Conservation (phyloP, 2,329 filamentous ascomycete species). For the Epichloe brachyelytri region DNA sequence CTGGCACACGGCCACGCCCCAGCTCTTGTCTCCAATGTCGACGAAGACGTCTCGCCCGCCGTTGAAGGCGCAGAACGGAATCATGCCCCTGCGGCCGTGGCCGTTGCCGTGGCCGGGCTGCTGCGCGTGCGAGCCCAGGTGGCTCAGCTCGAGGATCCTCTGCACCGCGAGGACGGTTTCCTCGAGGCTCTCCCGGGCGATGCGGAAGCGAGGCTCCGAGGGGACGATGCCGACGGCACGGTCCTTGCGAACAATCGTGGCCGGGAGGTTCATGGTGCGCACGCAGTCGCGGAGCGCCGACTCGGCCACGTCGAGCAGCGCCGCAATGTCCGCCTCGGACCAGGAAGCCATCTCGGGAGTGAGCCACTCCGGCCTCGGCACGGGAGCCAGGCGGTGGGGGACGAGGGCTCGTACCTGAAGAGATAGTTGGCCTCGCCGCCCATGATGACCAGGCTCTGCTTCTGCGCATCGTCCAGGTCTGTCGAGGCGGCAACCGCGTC, state of each 20-base stretch:
- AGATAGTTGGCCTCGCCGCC: conserved; percentile 95
- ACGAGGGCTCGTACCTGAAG: conserved; percentile 59
- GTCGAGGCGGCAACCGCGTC: conserved; percentile 55
- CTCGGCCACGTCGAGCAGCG: conserved; percentile 83
- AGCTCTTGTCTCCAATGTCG: conserved; percentile 95
- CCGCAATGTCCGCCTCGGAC: conserved; percentile 63
- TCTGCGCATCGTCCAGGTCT: conserved; percentile 49
- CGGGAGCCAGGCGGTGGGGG: conserved; percentile 54
- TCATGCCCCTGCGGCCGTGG: conserved; percentile 13
- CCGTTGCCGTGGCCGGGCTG: conserved; percentile 5
- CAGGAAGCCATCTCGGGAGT: conserved; percentile 66
- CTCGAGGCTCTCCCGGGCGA: conserved; percentile 80
- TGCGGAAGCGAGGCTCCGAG: conserved; percentile 43
- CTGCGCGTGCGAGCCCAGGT: conserved; percentile 27
- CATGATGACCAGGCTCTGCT: conserved; percentile 76
- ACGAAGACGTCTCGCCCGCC: conserved; percentile 96
- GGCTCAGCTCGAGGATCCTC: conserved; percentile 76
- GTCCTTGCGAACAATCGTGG: conserved; percentile 74
- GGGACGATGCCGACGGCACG: conserved; percentile 71
- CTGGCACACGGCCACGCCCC: conserved; percentile 89
- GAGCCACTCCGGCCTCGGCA: conserved; percentile 56
- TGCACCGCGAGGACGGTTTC: conserved; percentile 93
- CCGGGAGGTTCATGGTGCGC: conserved; percentile 64
- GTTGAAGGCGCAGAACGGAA: conserved; percentile 97
- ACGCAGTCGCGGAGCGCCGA: conserved; percentile 72